Evolutionary conservation across 2,329 filamentous ascomycete species (phyloP).

Genomic region (Aspergillus brunneoviolaceus): DNA sequence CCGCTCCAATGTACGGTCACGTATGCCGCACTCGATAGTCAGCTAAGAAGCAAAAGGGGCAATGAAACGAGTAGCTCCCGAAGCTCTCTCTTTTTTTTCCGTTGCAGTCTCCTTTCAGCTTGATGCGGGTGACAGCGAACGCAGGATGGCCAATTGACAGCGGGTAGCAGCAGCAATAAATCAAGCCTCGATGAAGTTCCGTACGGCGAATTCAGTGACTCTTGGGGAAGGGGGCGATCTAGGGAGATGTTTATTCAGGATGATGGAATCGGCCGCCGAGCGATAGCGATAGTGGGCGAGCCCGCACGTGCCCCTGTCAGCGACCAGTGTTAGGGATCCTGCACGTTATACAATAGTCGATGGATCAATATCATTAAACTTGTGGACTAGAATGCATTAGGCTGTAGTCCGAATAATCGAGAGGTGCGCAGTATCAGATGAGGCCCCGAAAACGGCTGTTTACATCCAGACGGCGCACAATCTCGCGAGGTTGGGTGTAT

Average conservation of each 20-base stretch:
- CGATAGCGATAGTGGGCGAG: slow-evolving; percentile 14
- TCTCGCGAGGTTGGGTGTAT: slow-evolving; percentile 23
- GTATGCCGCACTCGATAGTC: slow-evolving; percentile 12
- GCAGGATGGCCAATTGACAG: not conserved
- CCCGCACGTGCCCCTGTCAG: slow-evolving; percentile 21
- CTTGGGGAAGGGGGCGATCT: slow-evolving; percentile 1
- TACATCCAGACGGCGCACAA: slow-evolving; percentile 7
- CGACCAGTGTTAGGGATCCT: slow-evolving; percentile 8
- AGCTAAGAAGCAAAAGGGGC: slow-evolving; percentile 10
- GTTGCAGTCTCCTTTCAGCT: not conserved
- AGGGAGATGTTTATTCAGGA: slow-evolving; percentile 11
- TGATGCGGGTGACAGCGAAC: not conserved
- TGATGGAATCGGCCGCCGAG: slow-evolving; percentile 21
- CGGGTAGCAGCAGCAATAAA: not conserved
- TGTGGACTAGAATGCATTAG: not conserved
- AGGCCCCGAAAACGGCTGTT: not conserved
- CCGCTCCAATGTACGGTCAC: slow-evolving; percentile 22
- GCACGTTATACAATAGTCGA: slow-evolving; percentile 6
- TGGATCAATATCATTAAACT: slow-evolving; percentile 1
- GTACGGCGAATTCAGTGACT: not conserved
- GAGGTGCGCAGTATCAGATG: slow-evolving; percentile 3
- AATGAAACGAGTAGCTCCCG: slow-evolving; percentile 8
- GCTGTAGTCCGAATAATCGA: not conserved
- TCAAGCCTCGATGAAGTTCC: not conserved
- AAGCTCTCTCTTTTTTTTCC: slow-evolving; percentile 1